These are phyloP conservation scores for Jacaranda copaia DNA, from an alignment of 257 asterid species.

Conservation along the genomic window DNA sequence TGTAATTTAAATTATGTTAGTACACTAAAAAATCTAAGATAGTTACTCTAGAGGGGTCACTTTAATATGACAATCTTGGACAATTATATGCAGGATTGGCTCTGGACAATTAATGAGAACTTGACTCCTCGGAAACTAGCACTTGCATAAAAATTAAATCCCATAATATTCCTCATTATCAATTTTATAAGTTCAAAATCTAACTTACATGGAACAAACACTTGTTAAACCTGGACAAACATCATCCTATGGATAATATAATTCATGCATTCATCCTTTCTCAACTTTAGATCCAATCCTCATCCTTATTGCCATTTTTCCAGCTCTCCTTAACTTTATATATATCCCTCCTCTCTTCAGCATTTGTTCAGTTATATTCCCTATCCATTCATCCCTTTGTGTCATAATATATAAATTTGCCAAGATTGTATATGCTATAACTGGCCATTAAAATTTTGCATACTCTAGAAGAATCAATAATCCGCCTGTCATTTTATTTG, in stretches of 20 bases:
- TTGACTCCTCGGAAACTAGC: too few species aligned
- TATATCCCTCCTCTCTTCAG: background rate
- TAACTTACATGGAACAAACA: too few species aligned
- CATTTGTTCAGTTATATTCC: slow-evolving; percentile 5
- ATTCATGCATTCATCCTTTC: too few species aligned
- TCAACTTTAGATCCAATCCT: background rate
- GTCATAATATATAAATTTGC: background rate
- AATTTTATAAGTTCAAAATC: too few species aligned
- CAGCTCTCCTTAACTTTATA: background rate
- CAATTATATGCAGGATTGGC: too few species aligned
- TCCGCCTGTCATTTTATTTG: background rate
- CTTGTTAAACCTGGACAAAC: too few species aligned
- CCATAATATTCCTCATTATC: too few species aligned
- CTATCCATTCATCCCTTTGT: background rate
- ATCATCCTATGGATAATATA: too few species aligned
- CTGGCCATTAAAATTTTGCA: background rate
- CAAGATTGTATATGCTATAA: background rate
- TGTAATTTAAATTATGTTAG: too few species aligned
- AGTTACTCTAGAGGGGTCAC: background rate
- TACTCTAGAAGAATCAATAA: slow-evolving; percentile 7
- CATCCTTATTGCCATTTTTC: background rate
- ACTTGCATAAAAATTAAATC: too few species aligned
- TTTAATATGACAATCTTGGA: background rate
- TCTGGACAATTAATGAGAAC: too few species aligned
- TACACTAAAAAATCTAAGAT: background rate